These are phyloP conservation scores for Microsporum ferrugineum DNA, from an alignment of 2,329 filamentous ascomycete species.

Conservation along the genomic window DNA sequence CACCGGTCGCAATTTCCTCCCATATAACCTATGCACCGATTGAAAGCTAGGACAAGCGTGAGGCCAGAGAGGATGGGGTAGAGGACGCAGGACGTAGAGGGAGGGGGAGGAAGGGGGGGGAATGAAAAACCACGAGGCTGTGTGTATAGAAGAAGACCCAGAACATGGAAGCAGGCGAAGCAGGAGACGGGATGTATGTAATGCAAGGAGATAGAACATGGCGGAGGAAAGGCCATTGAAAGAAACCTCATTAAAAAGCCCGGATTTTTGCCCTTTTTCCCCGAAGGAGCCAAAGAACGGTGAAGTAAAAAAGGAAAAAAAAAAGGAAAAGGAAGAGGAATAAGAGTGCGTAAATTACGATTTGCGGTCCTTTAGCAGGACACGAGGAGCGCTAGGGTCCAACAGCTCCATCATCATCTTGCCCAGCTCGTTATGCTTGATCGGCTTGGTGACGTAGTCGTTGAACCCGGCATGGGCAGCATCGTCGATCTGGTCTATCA, in stretches of 20 bases:
- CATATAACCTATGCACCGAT: slow-evolving; percentile 1
- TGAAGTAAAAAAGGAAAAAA: slow-evolving; percentile 2
- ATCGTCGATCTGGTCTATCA: slow-evolving; percentile 40
- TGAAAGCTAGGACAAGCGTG: neutral
- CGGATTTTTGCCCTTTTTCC: neutral
- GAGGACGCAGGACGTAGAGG: neutral
- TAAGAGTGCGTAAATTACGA: neutral
- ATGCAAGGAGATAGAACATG: neutral
- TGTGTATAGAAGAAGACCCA: neutral
- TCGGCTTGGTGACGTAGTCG: slow-evolving; percentile 41
- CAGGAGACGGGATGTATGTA: neutral
- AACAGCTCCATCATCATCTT: slow-evolving; percentile 41
- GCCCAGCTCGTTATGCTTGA: slow-evolving; percentile 39
- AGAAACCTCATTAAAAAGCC: neutral
- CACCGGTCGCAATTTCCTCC: neutral
- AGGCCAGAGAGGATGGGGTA: slow-evolving; percentile 1
- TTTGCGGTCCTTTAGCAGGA: slow-evolving; percentile 24
- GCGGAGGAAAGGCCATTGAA: neutral
- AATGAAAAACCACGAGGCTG: neutral
- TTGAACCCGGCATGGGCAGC: slow-evolving; percentile 39
- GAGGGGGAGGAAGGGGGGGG: neutral
- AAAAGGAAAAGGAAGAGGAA: neutral
- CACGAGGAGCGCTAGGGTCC: slow-evolving; percentile 32
- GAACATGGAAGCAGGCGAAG: neutral
- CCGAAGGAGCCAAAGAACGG: neutral